These are phyloP conservation scores for Botrytis byssoidea DNA, from an alignment of 2,329 filamentous ascomycete genomes.

Conservation along the genomic window DNA sequence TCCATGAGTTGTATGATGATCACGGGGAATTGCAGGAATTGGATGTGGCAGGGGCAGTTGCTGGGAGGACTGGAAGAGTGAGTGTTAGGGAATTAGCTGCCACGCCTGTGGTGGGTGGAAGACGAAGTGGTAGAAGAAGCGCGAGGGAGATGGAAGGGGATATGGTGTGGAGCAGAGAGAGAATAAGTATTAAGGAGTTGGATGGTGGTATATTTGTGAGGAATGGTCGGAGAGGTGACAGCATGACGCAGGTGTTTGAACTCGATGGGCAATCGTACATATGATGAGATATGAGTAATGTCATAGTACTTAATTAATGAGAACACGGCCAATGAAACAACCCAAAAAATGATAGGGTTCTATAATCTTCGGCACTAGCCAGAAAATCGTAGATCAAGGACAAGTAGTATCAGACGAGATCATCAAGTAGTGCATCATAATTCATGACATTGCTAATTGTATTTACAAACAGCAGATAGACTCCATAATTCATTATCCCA, in stretches of 20 bases:
- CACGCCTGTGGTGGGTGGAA: neutral
- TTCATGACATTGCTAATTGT: constrained; percentile 1
- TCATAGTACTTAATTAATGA: neutral
- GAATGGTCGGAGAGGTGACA: neutral
- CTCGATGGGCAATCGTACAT: neutral
- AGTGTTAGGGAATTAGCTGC: neutral
- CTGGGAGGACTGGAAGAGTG: neutral
- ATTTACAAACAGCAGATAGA: constrained; percentile 9
- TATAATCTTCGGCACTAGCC: neutral
- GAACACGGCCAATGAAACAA: neutral
- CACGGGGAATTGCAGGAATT: neutral
- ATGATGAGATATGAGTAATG: neutral
- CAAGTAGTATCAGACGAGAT: neutral
- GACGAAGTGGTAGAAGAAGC: neutral
- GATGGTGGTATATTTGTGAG: neutral
- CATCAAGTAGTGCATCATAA: neutral
- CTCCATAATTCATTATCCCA: constrained; percentile 4
- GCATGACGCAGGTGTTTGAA: neutral
- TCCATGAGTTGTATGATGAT: neutral
- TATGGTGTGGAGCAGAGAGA: neutral
- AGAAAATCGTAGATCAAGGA: neutral
- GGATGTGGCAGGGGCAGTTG: neutral
- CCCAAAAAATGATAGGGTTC: neutral
- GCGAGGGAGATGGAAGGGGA: neutral
- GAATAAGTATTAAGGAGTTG: neutral